A percentile compares a stretch with the other conserved stretches of the same genome.
phyloP scores from a whole-genome alignment of 768 basidiomycete genomes.

The Leccinum longicurvipes region DNA sequence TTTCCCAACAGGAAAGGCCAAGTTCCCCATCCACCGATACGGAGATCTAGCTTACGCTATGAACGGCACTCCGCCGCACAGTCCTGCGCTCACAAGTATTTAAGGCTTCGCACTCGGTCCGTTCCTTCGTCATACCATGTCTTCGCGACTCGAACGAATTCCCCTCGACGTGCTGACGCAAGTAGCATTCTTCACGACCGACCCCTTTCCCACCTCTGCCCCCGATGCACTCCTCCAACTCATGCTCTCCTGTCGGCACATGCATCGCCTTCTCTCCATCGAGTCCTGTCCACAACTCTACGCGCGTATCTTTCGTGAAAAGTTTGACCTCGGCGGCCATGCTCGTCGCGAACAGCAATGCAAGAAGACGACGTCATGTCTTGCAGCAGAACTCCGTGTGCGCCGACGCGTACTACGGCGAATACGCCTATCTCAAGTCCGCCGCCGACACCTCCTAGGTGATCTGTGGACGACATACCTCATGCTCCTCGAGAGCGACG shows the following conservation, averaged over 20 bases:
- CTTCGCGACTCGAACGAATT: constrained; percentile 44
- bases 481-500: constrained; percentile 59
- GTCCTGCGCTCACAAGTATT: constrained; percentile 20
- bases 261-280: constrained; percentile 44
- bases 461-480: constrained; percentile 59
- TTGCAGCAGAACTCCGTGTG: constrained; percentile 47
- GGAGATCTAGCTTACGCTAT: constrained; percentile 34
- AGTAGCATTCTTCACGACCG: constrained; percentile 47
- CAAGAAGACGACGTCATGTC: constrained; percentile 35
- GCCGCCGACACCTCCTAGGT: constrained; percentile 28
- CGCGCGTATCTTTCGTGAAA: constrained; percentile 48
- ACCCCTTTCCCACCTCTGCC: constrained; percentile 36
- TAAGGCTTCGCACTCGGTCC: constrained; percentile 16
- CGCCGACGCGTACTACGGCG: constrained; percentile 49
- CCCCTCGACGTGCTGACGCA: constrained; percentile 57
- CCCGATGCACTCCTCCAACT: constrained; percentile 44
- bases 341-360: constrained; percentile 27
- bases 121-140: constrained; percentile 35
- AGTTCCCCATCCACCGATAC: constrained; percentile 31
- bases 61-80: constrained; percentile 31
- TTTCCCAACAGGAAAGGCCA: constrained; percentile 36
- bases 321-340: constrained; percentile 42
- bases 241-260: constrained; percentile 41
- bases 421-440: constrained; percentile 35
- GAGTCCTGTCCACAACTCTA: constrained; percentile 50